Base-by-base conservation (phyloP, 2,329 filamentous ascomycete genomes). In the Aspergillus spinulosporus region DNA sequence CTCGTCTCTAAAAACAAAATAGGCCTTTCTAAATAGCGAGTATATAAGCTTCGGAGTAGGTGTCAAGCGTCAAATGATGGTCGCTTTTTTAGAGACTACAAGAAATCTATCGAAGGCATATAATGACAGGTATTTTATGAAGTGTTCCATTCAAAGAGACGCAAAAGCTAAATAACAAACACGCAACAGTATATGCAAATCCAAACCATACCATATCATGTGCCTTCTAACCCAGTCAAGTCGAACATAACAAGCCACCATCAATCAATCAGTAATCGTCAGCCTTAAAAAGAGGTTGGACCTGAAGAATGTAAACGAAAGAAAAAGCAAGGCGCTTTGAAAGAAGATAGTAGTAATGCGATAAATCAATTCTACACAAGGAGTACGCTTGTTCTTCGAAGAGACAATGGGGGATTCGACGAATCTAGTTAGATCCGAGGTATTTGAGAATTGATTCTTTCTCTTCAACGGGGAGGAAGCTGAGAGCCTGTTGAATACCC, bases 391-490 rank as follows among this genome's bases (percentile, higher is more conserved):
- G 15, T 32, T 54, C 43, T 42, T 54, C 15, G n/a, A 49, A 28
- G 8, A 31, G 14, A 52, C 5, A 40, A 50, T 26, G 6, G 39
- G 14, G 45, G 29, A 5, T 12, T n/a, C 26, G 4, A 5, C 5
- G 4, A 15, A 31, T 42, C 47, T 58, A 54, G 36, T 49, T 58
- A 11, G 71, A 72, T 39, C 60, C 66, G 59, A 80, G 68, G 59
- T 75, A 82, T 73, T 81, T 84, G 54, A 96, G 80, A 52, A 95
- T 83, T 74, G 89, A 85, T 76, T 97, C 92, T 73, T 91, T 89
- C 82, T 99, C 92, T 62, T 85, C 86, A 49, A 92, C 88, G 14
- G 92, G 91, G 79, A 99, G 84, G 73, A 93, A 92, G 67, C 88
- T 86, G 65, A 97, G 77, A 62, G 96, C 84, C 64, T 93, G 88